Evolutionary conservation across 345 rosid species (phyloP).

Genomic region (Draba incana): DNA sequence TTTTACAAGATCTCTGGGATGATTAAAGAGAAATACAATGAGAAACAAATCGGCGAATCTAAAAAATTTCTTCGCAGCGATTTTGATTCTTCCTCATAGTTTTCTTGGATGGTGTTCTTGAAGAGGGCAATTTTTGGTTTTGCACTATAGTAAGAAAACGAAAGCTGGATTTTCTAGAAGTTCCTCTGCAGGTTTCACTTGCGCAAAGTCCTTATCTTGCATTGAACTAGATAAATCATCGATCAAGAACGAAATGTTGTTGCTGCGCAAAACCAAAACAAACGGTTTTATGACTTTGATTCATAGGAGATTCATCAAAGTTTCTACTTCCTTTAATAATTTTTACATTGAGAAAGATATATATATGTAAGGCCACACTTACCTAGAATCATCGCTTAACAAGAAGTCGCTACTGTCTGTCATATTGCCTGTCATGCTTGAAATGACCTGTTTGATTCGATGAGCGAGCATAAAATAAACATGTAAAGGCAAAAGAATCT

Average conservation of each 20-base stretch:
- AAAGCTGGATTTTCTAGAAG: constrained; percentile 81
- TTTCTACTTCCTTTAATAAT: not conserved
- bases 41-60: constrained; percentile 23
- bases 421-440: constrained; percentile 93
- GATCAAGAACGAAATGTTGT: constrained; percentile 79
- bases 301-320: constrained; percentile 3
- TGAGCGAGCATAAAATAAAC: not conserved
- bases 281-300: constrained; percentile 8
- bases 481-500: constrained; percentile 1
- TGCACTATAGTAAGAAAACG: constrained; percentile 57
- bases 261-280: constrained; percentile 13
- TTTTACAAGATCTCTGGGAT: not conserved
- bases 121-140: constrained; percentile 20
- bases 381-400: constrained; percentile 92
- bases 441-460: constrained; percentile 62
- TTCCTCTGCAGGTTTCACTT: constrained; percentile 80
- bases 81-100: constrained; percentile 18
- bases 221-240: constrained; percentile 79
- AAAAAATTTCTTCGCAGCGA: constrained; percentile 3
- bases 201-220: constrained; percentile 84
- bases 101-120: constrained; percentile 24
- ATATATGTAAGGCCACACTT: constrained; percentile 22
- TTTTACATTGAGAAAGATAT: constrained; percentile 9
- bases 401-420: constrained; percentile 86
- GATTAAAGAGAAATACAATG: constrained; percentile 15